A percentile compares a stretch with the other conserved stretches of the same genome.
phyloP scores from a whole-genome alignment of 176 grass and related monocot species.

The Oryza rufipogon region DNA sequence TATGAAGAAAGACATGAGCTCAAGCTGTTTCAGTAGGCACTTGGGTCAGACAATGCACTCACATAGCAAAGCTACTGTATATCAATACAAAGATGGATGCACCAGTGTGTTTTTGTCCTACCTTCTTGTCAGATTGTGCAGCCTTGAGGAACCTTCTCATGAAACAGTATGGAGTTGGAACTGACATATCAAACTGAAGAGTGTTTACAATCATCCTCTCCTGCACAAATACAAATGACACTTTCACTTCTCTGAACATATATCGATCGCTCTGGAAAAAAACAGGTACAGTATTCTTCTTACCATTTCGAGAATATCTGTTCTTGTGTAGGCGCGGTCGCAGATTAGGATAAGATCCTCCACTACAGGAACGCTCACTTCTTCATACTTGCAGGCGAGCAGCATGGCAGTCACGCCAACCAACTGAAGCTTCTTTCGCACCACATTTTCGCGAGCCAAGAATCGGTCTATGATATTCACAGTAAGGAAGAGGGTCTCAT shows the following conservation, averaged over 20 bases:
- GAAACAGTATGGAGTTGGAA: conserved; percentile 85
- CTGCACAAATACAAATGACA: conserved; percentile 45
- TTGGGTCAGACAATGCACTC: conserved; percentile 32
- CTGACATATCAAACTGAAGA: conserved; percentile 82
- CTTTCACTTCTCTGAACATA: conserved; percentile 36
- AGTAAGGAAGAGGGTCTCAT: conserved; percentile 78
- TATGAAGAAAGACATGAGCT: conserved; percentile 84
- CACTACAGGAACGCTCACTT: conserved; percentile 68
- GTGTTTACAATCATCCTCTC: conserved; percentile 77
- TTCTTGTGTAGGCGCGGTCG: conserved; percentile 70
- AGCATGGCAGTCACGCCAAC: conserved; percentile 89
- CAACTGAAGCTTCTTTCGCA: conserved; percentile 89
- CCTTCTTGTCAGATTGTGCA: conserved; percentile 77
- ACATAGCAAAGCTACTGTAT: conserved; percentile 2
- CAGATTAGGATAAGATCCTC: conserved; percentile 90
- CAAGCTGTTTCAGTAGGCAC: conserved; percentile 50
- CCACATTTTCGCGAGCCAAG: conserved; percentile 57
- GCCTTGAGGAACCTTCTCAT: conserved; percentile 92
- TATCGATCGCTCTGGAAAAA: background rate
- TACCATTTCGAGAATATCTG: conserved; percentile 88
- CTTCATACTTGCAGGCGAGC: conserved; percentile 93
- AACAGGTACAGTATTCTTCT: conserved; percentile 1
- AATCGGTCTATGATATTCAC: conserved; percentile 89
- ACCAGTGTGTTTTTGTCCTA: conserved; percentile 27
- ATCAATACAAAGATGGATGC: conserved; percentile 3